Conservation (phyloP, 345 rosid species). For the Trapa bicornis region DNA sequence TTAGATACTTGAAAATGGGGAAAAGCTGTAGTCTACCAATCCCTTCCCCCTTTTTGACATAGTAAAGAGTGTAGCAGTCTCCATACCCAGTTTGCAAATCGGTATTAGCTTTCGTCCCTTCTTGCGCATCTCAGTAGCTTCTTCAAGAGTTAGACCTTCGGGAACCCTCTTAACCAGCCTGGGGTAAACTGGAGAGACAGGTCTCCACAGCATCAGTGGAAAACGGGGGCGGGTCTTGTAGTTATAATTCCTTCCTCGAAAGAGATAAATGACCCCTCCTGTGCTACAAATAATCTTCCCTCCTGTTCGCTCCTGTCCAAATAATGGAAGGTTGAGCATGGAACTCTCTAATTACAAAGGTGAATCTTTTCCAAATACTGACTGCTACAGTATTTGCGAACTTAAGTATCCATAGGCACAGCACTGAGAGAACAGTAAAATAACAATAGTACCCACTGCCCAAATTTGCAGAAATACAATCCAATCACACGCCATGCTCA, state of each 20-base stretch:
- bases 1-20: background rate
- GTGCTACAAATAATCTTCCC: conserved; percentile 71
- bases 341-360: background rate
- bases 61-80: background rate
- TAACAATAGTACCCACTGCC: background rate
- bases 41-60: background rate
- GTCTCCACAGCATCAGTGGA: conserved; percentile 93
- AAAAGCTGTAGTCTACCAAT: background rate
- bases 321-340: conserved; percentile 1
- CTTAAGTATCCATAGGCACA: background rate
- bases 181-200: conserved; percentile 68
- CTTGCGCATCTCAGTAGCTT: conserved; percentile 67
- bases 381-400: background rate
- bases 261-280: conserved; percentile 69
- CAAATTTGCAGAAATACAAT: background rate
- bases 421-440: background rate
- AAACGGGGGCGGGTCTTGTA: conserved; percentile 61
- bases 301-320: conserved; percentile 73
- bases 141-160: conserved; percentile 54
- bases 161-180: conserved; percentile 57
- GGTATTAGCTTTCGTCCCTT: conserved; percentile 66
- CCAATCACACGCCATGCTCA: background rate
- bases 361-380: background rate
- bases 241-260: conserved; percentile 90
- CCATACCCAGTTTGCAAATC: conserved; percentile 67